A percentile compares a stretch with the other conserved stretches of the same genome.
Conservation (phyloP, 192 early-diverging fungal genomes). For the Backusella parvicylindrica region DNA sequence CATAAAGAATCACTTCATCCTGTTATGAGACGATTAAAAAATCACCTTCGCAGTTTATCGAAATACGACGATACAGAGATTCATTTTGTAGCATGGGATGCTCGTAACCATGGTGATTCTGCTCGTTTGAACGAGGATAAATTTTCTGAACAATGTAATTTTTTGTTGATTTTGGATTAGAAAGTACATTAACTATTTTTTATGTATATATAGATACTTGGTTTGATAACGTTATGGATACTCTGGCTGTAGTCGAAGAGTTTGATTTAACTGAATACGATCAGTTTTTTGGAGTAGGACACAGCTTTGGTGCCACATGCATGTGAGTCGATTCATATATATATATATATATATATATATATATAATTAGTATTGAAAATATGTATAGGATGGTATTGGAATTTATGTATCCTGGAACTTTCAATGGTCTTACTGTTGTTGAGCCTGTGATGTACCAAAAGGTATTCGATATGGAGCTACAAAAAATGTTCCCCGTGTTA, state of each 20-base stretch:
- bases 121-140: conserved; percentile 42
- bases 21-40: conserved; percentile 34
- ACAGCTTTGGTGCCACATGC: conserved; percentile 45
- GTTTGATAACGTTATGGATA: conserved; percentile 48
- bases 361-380: too few species aligned
- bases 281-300: conserved; percentile 51
- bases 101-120: conserved; percentile 57
- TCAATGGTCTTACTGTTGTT: conserved; percentile 6
- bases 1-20: conserved; percentile 59
- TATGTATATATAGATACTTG: conserved; percentile 39
- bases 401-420: conserved; percentile 9
- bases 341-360: neutral
- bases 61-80: conserved; percentile 11
- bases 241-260: conserved; percentile 41
- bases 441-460: conserved; percentile 4
- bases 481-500: conserved; percentile 32
- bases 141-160: neutral
- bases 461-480: conserved; percentile 26
- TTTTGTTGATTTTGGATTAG: neutral
- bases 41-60: conserved; percentile 8
- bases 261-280: conserved; percentile 24
- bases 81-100: conserved; percentile 50
- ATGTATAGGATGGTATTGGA: conserved; percentile 14
- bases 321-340: conserved; percentile 7
- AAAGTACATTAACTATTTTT: neutral